Evolutionary conservation across 2,329 filamentous ascomycete species (phyloP).

Genomic region (Mycosphaerella sp.): DNA sequence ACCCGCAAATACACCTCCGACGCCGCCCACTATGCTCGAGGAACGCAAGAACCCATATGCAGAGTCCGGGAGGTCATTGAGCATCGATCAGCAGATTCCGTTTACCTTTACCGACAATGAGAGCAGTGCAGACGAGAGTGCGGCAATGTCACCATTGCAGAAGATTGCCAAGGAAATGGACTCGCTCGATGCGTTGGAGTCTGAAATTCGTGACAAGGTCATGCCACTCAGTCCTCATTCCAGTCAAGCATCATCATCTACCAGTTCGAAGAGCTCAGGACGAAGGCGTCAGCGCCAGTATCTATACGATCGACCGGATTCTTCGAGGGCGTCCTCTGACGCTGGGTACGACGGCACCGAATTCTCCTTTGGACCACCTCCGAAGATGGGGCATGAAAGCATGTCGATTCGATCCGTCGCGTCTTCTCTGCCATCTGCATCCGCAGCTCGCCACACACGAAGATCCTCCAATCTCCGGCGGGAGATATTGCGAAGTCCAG

Average conservation of each 20-base stretch:
- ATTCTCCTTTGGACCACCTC: conserved; percentile 35
- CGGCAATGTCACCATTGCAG: conserved; percentile 61
- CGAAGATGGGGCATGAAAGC: conserved; percentile 33
- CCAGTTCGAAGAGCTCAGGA: conserved; percentile 51
- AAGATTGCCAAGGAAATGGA: conserved; percentile 67
- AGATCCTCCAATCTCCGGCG: conserved; percentile 67
- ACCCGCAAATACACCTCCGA: conserved; percentile 69
- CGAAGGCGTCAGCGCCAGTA: conserved; percentile 37
- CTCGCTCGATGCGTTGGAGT: conserved; percentile 49
- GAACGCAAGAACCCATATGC: conserved; percentile 51
- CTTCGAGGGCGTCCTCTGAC: conserved; percentile 32
- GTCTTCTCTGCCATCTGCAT: conserved; percentile 36
- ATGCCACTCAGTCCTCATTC: conserved; percentile 63
- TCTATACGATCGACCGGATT: conserved; percentile 42
- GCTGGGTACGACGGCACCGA: conserved; percentile 33
- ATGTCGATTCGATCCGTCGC: conserved; percentile 43
- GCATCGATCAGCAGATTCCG: conserved; percentile 27
- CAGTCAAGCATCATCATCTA: conserved; percentile 56
- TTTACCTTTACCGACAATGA: conserved; percentile 49
- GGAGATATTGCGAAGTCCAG: conserved; percentile 71
- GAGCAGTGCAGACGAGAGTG: conserved; percentile 63
- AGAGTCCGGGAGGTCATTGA: conserved; percentile 22
- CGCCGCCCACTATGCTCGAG: conserved; percentile 73
- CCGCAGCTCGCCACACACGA: conserved; percentile 24
- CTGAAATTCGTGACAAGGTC: conserved; percentile 53